Evolutionary conservation across 1,284 basidiomycete genomes (phyloP).

Genomic region (Entoloma clypeatum): DNA sequence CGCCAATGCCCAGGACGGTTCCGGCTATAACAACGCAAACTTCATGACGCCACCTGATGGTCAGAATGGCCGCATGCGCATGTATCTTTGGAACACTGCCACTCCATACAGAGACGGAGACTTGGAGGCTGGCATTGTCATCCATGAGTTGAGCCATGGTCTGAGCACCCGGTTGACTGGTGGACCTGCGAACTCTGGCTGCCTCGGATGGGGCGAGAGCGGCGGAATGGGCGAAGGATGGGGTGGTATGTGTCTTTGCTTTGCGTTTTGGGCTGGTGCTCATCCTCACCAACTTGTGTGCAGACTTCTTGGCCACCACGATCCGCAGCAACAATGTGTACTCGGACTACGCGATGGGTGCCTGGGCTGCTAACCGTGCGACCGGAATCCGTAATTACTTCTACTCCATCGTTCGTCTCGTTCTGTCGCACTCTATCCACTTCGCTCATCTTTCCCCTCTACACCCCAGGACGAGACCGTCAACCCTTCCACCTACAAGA

Average conservation of each 20-base stretch:
- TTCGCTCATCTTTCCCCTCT: neutral
- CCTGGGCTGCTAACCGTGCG: slow-evolving; percentile 84
- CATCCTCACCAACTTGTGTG: slow-evolving; percentile 14
- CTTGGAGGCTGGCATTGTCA: slow-evolving; percentile 91
- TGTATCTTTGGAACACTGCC: slow-evolving; percentile 95
- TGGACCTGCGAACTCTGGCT: slow-evolving; percentile 89
- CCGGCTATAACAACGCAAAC: slow-evolving; percentile 87
- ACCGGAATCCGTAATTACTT: slow-evolving; percentile 85
- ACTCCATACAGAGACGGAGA: slow-evolving; percentile 92
- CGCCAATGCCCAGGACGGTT: slow-evolving; percentile 92
- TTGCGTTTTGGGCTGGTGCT: neutral
- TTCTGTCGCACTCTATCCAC: neutral
- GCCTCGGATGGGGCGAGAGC: slow-evolving; percentile 92
- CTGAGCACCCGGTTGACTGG: slow-evolving; percentile 92
- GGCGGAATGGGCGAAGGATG: slow-evolving; percentile 97
- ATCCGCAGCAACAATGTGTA: slow-evolving; percentile 75
- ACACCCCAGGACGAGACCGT: slow-evolving; percentile 62
- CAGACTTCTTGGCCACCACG: slow-evolving; percentile 81
- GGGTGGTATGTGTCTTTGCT: slow-evolving; percentile 51
- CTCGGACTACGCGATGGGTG: slow-evolving; percentile 85
- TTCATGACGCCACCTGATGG: slow-evolving; percentile 79
- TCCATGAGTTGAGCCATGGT: slow-evolving; percentile 88
- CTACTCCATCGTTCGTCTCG: slow-evolving; percentile 63
- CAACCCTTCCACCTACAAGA: slow-evolving; percentile 94
- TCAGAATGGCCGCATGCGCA: slow-evolving; percentile 86